phyloP scores from a whole-genome alignment of 306 rosid genomes.

The Mimosa pudica region DNA sequence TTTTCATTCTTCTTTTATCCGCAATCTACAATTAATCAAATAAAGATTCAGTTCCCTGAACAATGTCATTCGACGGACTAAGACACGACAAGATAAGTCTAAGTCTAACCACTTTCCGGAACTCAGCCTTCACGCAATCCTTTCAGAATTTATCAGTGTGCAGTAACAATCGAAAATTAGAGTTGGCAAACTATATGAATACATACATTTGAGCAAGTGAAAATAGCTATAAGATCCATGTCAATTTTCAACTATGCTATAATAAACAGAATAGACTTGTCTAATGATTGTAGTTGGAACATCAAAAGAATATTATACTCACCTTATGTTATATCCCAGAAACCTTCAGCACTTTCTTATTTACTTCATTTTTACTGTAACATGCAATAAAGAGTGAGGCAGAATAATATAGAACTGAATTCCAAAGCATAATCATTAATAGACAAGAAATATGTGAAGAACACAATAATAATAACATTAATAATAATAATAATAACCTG shows the following conservation, averaged over 20 bases:
- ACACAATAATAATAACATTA: neutral
- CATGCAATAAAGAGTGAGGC: slow-evolving; percentile 28
- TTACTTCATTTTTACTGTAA: slow-evolving; percentile 92
- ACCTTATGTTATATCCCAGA: slow-evolving; percentile 99
- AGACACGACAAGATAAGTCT: no score
- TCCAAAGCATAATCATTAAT: slow-evolving; percentile 14
- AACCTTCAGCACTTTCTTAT: slow-evolving; percentile 94
- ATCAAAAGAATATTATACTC: slow-evolving; percentile 22
- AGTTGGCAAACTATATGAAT: slow-evolving; percentile 2
- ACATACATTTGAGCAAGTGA: neutral
- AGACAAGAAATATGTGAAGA: neutral
- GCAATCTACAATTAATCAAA: no score
- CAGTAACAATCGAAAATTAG: no score
- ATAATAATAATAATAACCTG: no score
- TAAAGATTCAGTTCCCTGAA: no score
- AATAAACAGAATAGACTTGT: slow-evolving; percentile 53
- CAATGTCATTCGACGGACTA: no score
- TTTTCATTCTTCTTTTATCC: no score
- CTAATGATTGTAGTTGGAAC: slow-evolving; percentile 67
- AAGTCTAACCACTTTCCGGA: no score
- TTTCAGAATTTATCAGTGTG: no score
- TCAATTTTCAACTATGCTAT: slow-evolving; percentile 1
- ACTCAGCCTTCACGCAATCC: no score
- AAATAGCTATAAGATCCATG: slow-evolving; percentile 5
- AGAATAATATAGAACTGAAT: slow-evolving; percentile 11